A percentile compares a stretch with the other conserved stretches of the same genome.
These are phyloP conservation scores for Cryptosporidium viatorum DNA, from an alignment of 169 alveolate species.

Conservation along the genomic window DNA sequence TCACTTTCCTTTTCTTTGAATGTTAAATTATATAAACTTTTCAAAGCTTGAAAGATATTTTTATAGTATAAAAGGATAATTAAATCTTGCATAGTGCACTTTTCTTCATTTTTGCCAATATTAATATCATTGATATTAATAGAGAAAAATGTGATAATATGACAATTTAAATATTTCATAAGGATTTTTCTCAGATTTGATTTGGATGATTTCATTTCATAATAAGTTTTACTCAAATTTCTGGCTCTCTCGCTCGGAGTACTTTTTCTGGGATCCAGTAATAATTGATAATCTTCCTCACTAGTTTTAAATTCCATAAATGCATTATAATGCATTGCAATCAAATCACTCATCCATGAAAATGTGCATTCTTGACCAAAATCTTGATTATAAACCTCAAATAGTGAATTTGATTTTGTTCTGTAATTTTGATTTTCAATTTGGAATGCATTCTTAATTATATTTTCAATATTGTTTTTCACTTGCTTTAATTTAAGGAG, in stretches of 20 bases:
- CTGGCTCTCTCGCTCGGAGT: not conserved
- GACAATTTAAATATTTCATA: conserved; percentile 1
- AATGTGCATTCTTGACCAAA: not conserved
- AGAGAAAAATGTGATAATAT: not conserved
- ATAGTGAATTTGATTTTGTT: not conserved
- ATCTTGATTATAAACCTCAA: not conserved
- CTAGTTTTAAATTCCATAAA: not conserved
- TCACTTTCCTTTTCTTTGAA: not conserved
- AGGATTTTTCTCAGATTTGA: not conserved
- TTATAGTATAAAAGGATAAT: not conserved
- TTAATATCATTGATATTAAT: not conserved
- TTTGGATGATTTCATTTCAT: not conserved
- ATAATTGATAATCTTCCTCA: not conserved
- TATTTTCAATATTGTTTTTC: not conserved
- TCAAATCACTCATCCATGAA: not conserved
- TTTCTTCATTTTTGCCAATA: not conserved
- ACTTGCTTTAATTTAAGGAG: not conserved
- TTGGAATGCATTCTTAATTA: not conserved
- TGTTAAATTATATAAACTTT: not conserved
- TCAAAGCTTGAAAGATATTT: not conserved
- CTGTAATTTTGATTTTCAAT: not conserved
- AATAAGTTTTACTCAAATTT: not conserved
- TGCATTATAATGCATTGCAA: not conserved
- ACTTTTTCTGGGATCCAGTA: conserved; percentile 19
- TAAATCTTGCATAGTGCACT: not conserved